Base-by-base conservation (phyloP, 2,329 filamentous ascomycete species). In the Parastagonospora avenae region DNA sequence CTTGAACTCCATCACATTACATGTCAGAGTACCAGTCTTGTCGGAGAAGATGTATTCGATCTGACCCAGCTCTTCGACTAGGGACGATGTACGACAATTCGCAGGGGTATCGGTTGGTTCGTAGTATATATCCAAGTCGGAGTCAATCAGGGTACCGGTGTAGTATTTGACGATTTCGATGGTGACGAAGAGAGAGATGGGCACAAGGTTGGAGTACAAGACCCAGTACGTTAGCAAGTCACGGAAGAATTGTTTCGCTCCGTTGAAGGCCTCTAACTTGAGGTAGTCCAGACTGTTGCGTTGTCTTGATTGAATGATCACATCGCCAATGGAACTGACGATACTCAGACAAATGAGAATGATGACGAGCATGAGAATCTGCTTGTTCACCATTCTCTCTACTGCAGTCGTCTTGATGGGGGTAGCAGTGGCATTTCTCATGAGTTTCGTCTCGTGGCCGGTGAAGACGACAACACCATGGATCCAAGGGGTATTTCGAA, bases 151-250 rank as follows among this genome's bases (percentile, higher is more conserved):
- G 65, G 94, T 94, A n/a, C 91, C 94, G 62, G 96, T 92, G 80
- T 89, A 96, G 72, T 97, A 97, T 75, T 99, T 99, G 78, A 99
- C 93, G 60, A 99, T 83, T 76, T 99, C 94, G 45, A 99, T 87
- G 0, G 94, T 99, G 57, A 99, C 94, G 73, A 99, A 99, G 3
- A 99, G 87, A 28, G 93, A 97, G 66, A 99, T 97, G 30, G 94
- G 94, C 40, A 99, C 94, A 64, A 99, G 78, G 46, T 96, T 93
- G 2, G 93, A 97, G 76, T 97, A 99, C 31, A 99, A 77, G 29
- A 99, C 93, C 93, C 94, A 99, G 74, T 97, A 97, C 1, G 95
- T 99, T 68, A 97, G 90, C 70, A 99, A 89, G 75, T 99, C 94
- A 64, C 89, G 88, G 74, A 95, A 89, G 73, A 99, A 97, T 56